Conservation (phyloP, 345 rosid species). For the Aegle marmelos region DNA sequence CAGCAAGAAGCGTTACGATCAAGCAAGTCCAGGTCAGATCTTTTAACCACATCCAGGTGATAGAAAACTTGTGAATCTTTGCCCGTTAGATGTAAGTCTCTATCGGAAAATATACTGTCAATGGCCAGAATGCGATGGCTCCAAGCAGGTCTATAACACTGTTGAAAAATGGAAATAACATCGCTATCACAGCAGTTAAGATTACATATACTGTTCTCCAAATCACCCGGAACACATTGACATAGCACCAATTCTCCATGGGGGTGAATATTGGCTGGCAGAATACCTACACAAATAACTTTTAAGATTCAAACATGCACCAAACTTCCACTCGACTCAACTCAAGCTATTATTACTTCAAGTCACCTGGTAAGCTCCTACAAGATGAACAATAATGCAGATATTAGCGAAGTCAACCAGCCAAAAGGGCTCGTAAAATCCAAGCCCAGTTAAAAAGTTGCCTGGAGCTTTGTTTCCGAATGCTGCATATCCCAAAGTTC, state of each 20-base stretch:
- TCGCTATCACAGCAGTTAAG: constrained; percentile 53
- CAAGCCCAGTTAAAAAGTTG: constrained; percentile 85
- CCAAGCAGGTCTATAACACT: constrained; percentile 75
- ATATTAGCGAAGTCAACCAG: constrained; percentile 74
- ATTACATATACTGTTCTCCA: constrained; percentile 80
- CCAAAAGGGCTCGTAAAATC: constrained; percentile 86
- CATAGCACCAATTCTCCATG: constrained; percentile 44
- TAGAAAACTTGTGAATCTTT: constrained; percentile 44
- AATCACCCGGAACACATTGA: constrained; percentile 56
- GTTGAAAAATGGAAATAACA: constrained; percentile 89
- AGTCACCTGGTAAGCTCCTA: constrained; percentile 84
- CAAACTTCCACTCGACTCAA: neutral
- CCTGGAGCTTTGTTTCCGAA: constrained; percentile 82
- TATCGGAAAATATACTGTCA: constrained; percentile 77
- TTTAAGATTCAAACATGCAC: neutral
- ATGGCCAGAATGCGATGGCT: constrained; percentile 73
- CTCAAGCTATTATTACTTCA: neutral
- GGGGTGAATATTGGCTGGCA: constrained; percentile 61
- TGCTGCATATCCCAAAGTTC: constrained; percentile 82
- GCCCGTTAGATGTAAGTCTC: constrained; percentile 69
- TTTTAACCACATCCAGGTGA: constrained; percentile 63
- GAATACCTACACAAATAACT: constrained; percentile 46
- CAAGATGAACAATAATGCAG: constrained; percentile 71
- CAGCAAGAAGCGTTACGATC: constrained; percentile 53
- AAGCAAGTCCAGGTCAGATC: constrained; percentile 52